Evolutionary conservation across 2,329 filamentous ascomycete genomes (phyloP).

Genomic region (Rugonectria rugulosa): DNA sequence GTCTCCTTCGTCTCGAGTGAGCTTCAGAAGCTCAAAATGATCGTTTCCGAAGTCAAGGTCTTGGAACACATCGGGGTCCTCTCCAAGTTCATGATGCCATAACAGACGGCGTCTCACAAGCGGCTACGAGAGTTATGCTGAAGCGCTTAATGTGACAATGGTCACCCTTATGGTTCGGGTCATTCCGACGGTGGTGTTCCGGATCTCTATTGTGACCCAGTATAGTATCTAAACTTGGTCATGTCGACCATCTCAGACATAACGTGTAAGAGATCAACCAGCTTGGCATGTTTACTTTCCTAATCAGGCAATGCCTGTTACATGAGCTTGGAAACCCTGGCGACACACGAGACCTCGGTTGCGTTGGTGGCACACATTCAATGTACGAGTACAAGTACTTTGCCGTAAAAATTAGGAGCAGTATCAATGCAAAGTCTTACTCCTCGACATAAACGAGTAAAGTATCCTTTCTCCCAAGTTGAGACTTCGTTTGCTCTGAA

Average conservation of each 20-base stretch:
- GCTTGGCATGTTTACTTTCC: constrained; percentile 21
- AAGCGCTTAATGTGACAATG: no score
- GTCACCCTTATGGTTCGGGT: no score
- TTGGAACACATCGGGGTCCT: background rate
- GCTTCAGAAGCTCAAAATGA: background rate
- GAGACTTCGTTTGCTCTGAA: no score
- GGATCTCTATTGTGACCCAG: background rate
- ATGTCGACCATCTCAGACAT: constrained; percentile 7
- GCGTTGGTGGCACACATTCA: constrained; percentile 18
- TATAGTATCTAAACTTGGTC: background rate
- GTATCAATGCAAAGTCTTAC: no score
- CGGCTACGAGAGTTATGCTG: constrained; percentile 22
- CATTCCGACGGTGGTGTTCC: no score
- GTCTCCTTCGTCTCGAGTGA: constrained; percentile 1
- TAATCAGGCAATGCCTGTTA: constrained; percentile 23
- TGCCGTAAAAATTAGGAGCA: no score
- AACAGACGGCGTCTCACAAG: constrained; percentile 26
- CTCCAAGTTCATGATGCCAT: constrained; percentile 7
- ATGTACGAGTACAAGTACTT: no score
- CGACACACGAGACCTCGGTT: constrained; percentile 31
- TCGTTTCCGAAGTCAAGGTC: background rate
- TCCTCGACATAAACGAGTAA: no score
- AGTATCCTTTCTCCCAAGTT: no score
- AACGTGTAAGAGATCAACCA: constrained; percentile 13
- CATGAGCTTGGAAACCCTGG: constrained; percentile 26